A percentile compares a stretch with the other conserved stretches of the same genome.
Conservation (phyloP, 257 asterid genomes). For the Solanum piurae region DNA sequence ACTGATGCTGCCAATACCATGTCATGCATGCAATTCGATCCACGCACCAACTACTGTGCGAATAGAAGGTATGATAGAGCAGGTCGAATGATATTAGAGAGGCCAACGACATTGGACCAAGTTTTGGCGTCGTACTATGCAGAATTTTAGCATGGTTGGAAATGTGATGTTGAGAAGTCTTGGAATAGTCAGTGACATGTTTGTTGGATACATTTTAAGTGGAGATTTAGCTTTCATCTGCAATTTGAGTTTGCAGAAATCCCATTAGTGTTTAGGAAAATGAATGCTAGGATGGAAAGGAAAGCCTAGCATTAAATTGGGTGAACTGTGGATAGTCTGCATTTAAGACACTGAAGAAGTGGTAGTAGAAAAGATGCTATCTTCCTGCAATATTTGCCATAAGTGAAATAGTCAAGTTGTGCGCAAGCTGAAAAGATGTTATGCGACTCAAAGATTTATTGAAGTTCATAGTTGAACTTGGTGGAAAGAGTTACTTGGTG, state of each 20-base stretch:
- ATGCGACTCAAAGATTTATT: not conserved
- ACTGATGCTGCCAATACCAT: not conserved
- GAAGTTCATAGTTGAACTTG: not conserved
- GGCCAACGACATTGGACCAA: not conserved
- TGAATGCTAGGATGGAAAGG: not conserved
- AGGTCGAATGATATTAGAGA: not conserved
- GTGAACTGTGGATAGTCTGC: not conserved
- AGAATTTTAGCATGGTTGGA: not conserved
- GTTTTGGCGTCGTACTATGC: not conserved
- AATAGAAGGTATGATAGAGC: not conserved
- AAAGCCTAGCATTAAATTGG: not conserved
- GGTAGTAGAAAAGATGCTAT: not conserved
- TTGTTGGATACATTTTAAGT: not conserved
- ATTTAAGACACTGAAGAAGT: not conserved
- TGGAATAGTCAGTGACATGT: not conserved
- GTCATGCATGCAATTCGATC: not conserved
- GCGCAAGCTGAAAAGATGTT: not conserved
- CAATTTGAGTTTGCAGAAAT: not conserved
- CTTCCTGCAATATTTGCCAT: not conserved
- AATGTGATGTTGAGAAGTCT: not conserved
- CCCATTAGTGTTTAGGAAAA: not conserved
- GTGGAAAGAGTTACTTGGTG: not conserved
- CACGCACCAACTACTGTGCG: not conserved
- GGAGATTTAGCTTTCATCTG: not conserved
- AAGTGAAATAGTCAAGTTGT: not conserved